Evolutionary conservation across 768 basidiomycete genomes (phyloP).

Genomic region (Goffeauzyma gilvescens): DNA sequence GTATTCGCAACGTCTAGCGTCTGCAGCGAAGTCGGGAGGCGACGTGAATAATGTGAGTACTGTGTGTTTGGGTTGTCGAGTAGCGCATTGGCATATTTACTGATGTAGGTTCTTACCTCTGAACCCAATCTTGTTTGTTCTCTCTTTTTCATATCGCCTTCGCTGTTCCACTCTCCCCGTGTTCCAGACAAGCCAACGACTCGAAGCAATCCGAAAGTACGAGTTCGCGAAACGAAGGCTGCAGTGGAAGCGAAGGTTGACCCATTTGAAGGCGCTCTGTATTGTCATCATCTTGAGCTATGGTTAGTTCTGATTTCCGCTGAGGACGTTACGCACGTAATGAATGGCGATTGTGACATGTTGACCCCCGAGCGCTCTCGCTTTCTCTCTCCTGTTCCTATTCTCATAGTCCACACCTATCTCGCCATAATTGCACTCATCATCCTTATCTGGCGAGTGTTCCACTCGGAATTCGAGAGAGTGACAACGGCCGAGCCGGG

Average conservation of each 20-base stretch:
- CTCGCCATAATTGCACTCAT: conserved; percentile 3
- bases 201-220: conserved; percentile 7
- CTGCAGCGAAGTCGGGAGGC: not conserved
- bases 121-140: too few species aligned
- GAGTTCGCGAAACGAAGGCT: conserved; percentile 8
- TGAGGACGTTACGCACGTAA: too few species aligned
- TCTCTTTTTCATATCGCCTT: too few species aligned
- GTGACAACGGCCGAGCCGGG: conserved; percentile 6
- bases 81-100: too few species aligned
- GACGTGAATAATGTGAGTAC: too few species aligned
- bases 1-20: not conserved
- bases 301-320: not conserved
- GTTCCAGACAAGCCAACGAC: conserved; percentile 1
- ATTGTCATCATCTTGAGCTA: conserved; percentile 11
- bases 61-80: too few species aligned
- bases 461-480: conserved; percentile 7
- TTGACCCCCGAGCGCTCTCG: not conserved
- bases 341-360: too few species aligned
- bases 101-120: too few species aligned
- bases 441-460: conserved; percentile 7
- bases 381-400: not conserved
- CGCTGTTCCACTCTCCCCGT: not conserved
- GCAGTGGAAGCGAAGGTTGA: conserved; percentile 11
- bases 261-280: conserved; percentile 10
- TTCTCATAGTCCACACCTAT: conserved; percentile 3